Evolutionary conservation across 1,284 basidiomycete genomes (phyloP).

Genomic region (Anthracocystis walkeri): DNA sequence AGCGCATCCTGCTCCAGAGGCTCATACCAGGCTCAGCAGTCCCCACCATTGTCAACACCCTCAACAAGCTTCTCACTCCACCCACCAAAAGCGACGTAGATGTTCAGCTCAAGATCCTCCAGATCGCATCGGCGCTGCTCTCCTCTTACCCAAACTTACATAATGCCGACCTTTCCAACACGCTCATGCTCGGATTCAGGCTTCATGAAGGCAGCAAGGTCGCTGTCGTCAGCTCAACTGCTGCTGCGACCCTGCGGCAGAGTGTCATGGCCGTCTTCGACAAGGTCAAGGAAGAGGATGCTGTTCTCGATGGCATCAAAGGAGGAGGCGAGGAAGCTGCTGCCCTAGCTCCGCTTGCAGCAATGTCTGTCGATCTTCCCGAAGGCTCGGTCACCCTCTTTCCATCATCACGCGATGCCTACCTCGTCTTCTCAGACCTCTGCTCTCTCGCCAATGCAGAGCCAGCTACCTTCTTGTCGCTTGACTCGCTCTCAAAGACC

Average conservation of each 20-base stretch:
- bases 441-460: constrained; percentile 73
- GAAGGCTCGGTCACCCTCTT: constrained; percentile 72
- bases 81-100: constrained; percentile 62
- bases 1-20: constrained; percentile 87
- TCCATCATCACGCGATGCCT: constrained; percentile 87
- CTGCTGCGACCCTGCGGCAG: constrained; percentile 93
- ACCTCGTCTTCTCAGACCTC: constrained; percentile 73
- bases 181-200: constrained; percentile 90
- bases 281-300: constrained; percentile 86
- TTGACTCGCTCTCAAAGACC: constrained; percentile 88
- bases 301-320: constrained; percentile 61
- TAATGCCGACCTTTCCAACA: constrained; percentile 68
- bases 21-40: constrained; percentile 72
- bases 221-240: constrained; percentile 94
- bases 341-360: constrained; percentile 61
- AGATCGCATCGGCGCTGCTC: constrained; percentile 63
- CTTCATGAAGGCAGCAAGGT: constrained; percentile 90
- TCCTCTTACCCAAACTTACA: constrained; percentile 60
- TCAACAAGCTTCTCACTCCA: constrained; percentile 58
- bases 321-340: constrained; percentile 64
- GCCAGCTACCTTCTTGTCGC: constrained; percentile 80
- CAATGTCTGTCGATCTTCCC: constrained; percentile 59
- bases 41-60: constrained; percentile 40
- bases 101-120: constrained; percentile 67
- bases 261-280: constrained; percentile 98